Evolutionary conservation across 805 yeast genomes (phyloP), one percentile per base, ranked within the genome.

Genomic region (Phaffomyces antillensis): DNA sequence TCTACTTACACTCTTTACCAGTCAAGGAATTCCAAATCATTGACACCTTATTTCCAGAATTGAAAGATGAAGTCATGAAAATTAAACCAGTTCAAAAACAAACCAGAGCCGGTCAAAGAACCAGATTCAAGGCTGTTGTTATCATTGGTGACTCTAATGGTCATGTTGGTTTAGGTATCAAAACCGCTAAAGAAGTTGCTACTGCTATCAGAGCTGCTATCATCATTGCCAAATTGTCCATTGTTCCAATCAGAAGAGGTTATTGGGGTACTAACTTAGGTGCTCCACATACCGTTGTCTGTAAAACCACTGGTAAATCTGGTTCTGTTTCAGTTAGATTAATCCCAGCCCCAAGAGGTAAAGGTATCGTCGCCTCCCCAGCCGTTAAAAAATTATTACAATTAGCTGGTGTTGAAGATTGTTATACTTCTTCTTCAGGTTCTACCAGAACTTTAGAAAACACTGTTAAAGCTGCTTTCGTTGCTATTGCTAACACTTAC

Each of bases 71-170:
- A 79, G 97, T 93, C 70, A 93, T 93, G 99, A 91, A 91, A 88
- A 93, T 93, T 81, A 84, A 91, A 81, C 95, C 99, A 62, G 99
- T 93, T 65, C 99, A 93, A 80, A 93, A 93, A 85, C 99, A 93
- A 80, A 93, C 99, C 83, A 83, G 96, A 79, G 99, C 99, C 68
- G 99, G 99, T 89, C 99, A 93, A 83, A 91, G 99, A 84, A 93
- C 98, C 78, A 89, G 99, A 83, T 90, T 93, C 85, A 95, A 95
- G 93, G 99, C 98, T 75, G 96, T 93, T 69, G 98, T 93, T 71
- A 89, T 93, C 70, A 89, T 93, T 72, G 99, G 99, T 81, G 99
- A 93, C 81, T 79, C 90, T 69, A 88, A 89, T 88, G 99, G 99
- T 74, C 99, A 93, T 83, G 96, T 93, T 77, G 99, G 99, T 87